Evolutionary conservation across 2,329 filamentous ascomycete genomes (phyloP), one percentile per base, ranked within the genome.

Genomic region (Calonectria pseudoreteaudii): DNA sequence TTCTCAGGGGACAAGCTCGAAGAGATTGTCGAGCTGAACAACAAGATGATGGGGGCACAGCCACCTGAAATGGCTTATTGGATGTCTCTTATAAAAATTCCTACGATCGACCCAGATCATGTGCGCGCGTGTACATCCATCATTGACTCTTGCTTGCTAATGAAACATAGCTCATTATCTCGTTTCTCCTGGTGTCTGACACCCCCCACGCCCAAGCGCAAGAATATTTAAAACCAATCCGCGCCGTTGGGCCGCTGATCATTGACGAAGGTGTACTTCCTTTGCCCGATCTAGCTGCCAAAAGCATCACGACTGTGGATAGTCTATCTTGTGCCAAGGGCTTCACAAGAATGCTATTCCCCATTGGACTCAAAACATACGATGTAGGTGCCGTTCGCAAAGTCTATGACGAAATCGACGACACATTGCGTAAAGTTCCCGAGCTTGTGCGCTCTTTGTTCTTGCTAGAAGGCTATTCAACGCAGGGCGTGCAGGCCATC

Each of bases 391-490:
- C 83, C 3, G 74, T 81, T 26, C 70, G 76, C 3, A 66, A 74
- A 36, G 77, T 80, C 7, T 86, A 81, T 64, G 73, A 82, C 31
- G 75, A 81, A 18, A 86, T 86, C 75, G 73, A 70, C 14, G 74
- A 78, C 20, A 75, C 81, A 16, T 71, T 75, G 0, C 65, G 58
- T 1, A 69, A 71, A 0, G n/a, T 72, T 2, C 76, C 77, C 0
- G 70, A 78, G 14, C 74, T 79, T 10, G 64, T 71, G 2, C 73
- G 73, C 1, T 79, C 78, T 5, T 82, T 91, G 44, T 88, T 90
- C 81, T 86, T 90, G 82, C 88, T 91, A 56, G 90, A 91, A 76
- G 87, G 87, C 9, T 91, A 91, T 81, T 85, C 76, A 1, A 75
- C 74, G 0, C 72, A 78, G 0, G 74, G 72, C 1, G 76, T 78